These are phyloP conservation scores for Trichosporon coremiiforme DNA, from an alignment of 1,284 basidiomycete genomes.

Conservation along the genomic window DNA sequence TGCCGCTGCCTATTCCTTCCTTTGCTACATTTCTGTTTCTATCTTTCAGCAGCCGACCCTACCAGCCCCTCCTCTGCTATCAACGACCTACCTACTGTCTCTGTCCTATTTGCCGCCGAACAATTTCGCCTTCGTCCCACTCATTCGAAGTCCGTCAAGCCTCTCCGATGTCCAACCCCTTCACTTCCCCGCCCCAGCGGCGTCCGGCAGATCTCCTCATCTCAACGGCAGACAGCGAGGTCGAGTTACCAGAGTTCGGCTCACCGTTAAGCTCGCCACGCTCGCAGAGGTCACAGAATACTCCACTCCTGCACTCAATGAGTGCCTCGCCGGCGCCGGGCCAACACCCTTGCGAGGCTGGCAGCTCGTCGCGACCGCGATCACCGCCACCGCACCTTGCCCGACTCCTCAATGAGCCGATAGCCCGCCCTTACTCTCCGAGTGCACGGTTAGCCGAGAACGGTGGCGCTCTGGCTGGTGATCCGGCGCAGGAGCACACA, in stretches of 20 bases:
- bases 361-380: not conserved
- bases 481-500: slow-evolving; percentile 13
- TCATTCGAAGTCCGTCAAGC: not conserved
- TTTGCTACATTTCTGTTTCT: not conserved
- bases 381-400: slow-evolving; percentile 10
- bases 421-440: slow-evolving; percentile 7
- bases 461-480: slow-evolving; percentile 3
- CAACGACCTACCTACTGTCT: not conserved
- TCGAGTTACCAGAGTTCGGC: slow-evolving; percentile 8
- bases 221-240: not conserved
- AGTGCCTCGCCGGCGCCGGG: slow-evolving; percentile 7
- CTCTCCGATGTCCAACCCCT: slow-evolving; percentile 10
- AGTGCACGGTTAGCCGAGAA: slow-evolving; percentile 16
- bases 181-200: slow-evolving; percentile 13
- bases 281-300: slow-evolving; percentile 7
- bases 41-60: not conserved
- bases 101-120: not conserved
- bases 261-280: slow-evolving; percentile 1
- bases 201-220: not conserved
- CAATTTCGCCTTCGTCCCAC: not conserved
- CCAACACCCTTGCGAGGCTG: slow-evolving; percentile 12
- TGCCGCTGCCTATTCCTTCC: not conserved
- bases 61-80: not conserved
- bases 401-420: slow-evolving; percentile 11
- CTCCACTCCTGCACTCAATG: not conserved